Percentiles rank a stretch among this genome's conserved stretches.
Evolutionary conservation across 2,329 filamentous ascomycete genomes (phyloP).

Genomic region (Monilinia fructicola): DNA sequence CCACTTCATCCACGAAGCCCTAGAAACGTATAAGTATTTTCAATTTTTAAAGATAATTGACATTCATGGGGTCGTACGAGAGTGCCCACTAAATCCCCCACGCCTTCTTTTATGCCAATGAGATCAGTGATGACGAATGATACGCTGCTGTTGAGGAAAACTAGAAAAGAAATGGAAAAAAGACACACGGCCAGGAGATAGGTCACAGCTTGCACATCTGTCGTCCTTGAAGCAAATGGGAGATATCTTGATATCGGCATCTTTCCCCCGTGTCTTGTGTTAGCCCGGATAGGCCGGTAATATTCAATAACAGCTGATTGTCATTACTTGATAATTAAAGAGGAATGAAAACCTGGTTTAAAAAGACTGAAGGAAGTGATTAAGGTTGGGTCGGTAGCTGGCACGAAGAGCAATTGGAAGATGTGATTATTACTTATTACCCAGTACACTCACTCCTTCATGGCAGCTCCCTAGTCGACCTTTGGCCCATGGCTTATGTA

Average conservation of each 20-base stretch:
- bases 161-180: conserved; percentile 85
- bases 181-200: conserved; percentile 81
- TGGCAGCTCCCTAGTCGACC: background rate
- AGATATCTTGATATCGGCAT: conserved; percentile 36
- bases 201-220: conserved; percentile 62
- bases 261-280: conserved; percentile 14
- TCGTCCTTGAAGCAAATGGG: conserved; percentile 61
- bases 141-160: conserved; percentile 82
- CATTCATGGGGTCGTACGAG: conserved; percentile 43
- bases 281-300: conserved; percentile 10
- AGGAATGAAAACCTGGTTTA: background rate
- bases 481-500: conserved; percentile 5
- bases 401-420: background rate
- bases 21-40: conserved; percentile 21
- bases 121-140: conserved; percentile 84
- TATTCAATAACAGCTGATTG: background rate
- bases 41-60: conserved; percentile 6
- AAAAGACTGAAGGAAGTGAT: conserved; percentile 5
- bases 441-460: background rate
- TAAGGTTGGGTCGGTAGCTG: background rate
- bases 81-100: conserved; percentile 80
- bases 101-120: conserved; percentile 68
- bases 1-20: conserved; percentile 80
- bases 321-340: conserved; percentile 6
- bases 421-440: background rate